Percentiles rank a stretch among this genome's conserved stretches.
Evolutionary conservation across 2,329 filamentous ascomycete species (phyloP).

Genomic region (Exophiala bonariae): DNA sequence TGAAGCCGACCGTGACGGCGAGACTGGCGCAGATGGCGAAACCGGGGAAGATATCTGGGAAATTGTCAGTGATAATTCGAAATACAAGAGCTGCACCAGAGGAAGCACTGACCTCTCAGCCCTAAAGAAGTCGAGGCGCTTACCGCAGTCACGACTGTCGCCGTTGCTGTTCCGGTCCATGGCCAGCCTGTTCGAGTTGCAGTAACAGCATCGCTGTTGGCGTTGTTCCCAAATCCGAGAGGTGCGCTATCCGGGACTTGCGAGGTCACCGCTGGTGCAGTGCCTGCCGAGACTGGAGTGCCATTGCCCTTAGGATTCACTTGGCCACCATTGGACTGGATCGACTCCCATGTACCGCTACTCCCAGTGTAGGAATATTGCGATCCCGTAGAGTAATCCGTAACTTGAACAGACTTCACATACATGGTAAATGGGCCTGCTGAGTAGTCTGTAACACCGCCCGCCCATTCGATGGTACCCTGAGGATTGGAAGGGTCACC

Average conservation of each 20-base stretch:
- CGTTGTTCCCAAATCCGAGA: constrained; percentile 61
- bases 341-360: constrained; percentile 77
- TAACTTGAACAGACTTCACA: constrained; percentile 60
- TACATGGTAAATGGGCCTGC: constrained; percentile 72
- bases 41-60: constrained; percentile 53
- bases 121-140: constrained; percentile 67
- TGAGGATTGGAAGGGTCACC: constrained; percentile 47
- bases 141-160: constrained; percentile 69
- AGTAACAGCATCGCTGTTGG: constrained; percentile 39
- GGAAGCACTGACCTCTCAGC: constrained; percentile 36
- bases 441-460: constrained; percentile 66
- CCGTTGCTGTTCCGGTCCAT: constrained; percentile 60
- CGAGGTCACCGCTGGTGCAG: constrained; percentile 23
- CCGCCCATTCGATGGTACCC: constrained; percentile 67
- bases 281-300: constrained; percentile 27
- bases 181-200: constrained; percentile 65
- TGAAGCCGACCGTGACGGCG: constrained; percentile 46
- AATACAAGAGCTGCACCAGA: constrained; percentile 12
- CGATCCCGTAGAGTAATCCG: constrained; percentile 88
- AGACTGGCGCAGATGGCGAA: constrained; percentile 52
- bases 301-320: constrained; percentile 68
- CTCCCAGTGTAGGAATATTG: constrained; percentile 80
- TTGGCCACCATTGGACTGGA: constrained; percentile 74
- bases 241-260: constrained; percentile 44
- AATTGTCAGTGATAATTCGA: constrained; percentile 29